These are phyloP conservation scores for Bacidia gigantensis DNA, from an alignment of 495 filamentous ascomycete species.

Conservation along the genomic window DNA sequence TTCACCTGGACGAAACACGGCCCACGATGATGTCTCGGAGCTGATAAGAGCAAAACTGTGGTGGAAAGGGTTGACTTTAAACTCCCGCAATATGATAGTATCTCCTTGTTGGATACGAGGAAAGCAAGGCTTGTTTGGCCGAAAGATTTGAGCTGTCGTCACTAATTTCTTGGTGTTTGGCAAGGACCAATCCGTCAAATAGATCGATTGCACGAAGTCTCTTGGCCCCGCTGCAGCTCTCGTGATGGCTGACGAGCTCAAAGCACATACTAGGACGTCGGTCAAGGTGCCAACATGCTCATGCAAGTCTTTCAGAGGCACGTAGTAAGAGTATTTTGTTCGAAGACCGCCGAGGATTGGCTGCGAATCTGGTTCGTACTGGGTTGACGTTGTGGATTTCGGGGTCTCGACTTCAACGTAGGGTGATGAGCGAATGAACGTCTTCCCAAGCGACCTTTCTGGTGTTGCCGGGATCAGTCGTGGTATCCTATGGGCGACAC, in stretches of 20 bases:
- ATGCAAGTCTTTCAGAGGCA: slow-evolving; percentile 49
- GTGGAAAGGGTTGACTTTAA: slow-evolving; percentile 46
- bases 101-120: slow-evolving; percentile 59
- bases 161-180: slow-evolving; percentile 21
- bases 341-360: slow-evolving; percentile 36
- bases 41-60: slow-evolving; percentile 34
- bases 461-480: neutral
- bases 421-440: slow-evolving; percentile 9
- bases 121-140: slow-evolving; percentile 56
- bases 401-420: neutral
- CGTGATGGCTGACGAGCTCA: slow-evolving; percentile 36
- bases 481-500: neutral
- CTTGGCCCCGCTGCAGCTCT: slow-evolving; percentile 51
- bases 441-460: slow-evolving; percentile 5
- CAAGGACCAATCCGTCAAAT: slow-evolving; percentile 53
- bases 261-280: slow-evolving; percentile 56
- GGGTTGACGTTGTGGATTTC: slow-evolving; percentile 6
- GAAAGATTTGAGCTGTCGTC: slow-evolving; percentile 50
- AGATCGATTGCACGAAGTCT: slow-evolving; percentile 56
- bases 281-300: slow-evolving; percentile 39
- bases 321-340: slow-evolving; percentile 51
- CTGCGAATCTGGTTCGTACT: slow-evolving; percentile 12
- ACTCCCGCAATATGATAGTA: slow-evolving; percentile 59
- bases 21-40: slow-evolving; percentile 47
- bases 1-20: slow-evolving; percentile 36